A percentile compares a stretch with the other conserved stretches of the same genome.
Evolutionary conservation across 257 asterid genomes (phyloP).

Genomic region (Oldenlandia corymbosa): DNA sequence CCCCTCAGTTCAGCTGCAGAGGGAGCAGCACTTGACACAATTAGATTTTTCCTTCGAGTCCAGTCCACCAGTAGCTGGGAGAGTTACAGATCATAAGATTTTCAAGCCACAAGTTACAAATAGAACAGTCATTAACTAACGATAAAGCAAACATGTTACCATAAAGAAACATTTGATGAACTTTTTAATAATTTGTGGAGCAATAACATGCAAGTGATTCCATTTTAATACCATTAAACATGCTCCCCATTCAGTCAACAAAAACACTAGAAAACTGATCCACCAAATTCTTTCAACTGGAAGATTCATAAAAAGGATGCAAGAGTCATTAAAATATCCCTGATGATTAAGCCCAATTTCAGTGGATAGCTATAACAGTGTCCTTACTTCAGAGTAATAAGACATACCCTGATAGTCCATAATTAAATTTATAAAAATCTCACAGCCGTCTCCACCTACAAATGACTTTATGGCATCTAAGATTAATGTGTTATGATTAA

Average conservation of each 20-base stretch:
- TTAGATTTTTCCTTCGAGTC: constrained; percentile 80
- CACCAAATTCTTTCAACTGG: background rate
- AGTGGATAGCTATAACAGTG: background rate
- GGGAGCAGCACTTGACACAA: constrained; percentile 70
- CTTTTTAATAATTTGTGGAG: background rate
- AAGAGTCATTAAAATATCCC: background rate
- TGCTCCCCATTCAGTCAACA: background rate
- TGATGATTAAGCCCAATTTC: no score
- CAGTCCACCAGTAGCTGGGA: constrained; percentile 87
- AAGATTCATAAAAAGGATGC: no score
- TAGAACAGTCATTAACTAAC: constrained; percentile 10
- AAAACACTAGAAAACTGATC: background rate
- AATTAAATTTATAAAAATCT: no score
- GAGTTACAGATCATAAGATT: background rate
- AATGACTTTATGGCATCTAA: no score
- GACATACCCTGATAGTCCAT: no score
- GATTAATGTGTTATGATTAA: background rate
- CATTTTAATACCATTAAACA: background rate
- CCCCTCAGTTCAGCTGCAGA: constrained; percentile 79
- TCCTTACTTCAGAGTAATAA: background rate
- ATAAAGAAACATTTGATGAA: background rate
- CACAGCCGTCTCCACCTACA: background rate
- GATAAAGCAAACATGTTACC: no score
- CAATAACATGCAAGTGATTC: background rate
- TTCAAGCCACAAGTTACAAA: constrained; percentile 7